These are phyloP conservation scores for Aspergillus persii DNA, from an alignment of 2,329 filamentous ascomycete genomes.

Conservation along the genomic window DNA sequence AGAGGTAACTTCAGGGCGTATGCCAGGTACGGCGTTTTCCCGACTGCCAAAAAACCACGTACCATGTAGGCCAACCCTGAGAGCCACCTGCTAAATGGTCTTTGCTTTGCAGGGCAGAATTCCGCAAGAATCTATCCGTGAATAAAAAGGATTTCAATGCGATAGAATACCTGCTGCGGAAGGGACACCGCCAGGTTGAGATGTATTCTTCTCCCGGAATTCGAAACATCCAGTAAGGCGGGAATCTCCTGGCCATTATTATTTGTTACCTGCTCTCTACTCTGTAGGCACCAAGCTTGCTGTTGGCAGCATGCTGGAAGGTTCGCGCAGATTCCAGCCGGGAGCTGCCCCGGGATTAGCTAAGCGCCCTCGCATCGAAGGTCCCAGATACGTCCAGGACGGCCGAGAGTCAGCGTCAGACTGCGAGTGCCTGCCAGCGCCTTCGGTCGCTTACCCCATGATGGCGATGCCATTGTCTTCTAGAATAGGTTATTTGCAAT, in stretches of 20 bases:
- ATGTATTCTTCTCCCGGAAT: slow-evolving; percentile 77
- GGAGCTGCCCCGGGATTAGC: slow-evolving; percentile 17
- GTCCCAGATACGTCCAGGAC: slow-evolving; percentile 8
- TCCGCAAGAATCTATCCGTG: slow-evolving; percentile 65
- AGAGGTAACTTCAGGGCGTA: slow-evolving; percentile 42
- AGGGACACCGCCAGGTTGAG: slow-evolving; percentile 77
- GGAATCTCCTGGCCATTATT: too few relatives aligned
- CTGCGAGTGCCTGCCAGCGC: slow-evolving; percentile 5
- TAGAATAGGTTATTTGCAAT: slow-evolving; percentile 12
- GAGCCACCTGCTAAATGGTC: slow-evolving; percentile 11
- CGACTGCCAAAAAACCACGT: neutral
- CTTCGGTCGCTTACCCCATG: slow-evolving; percentile 3
- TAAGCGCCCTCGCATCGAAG: slow-evolving; percentile 19
- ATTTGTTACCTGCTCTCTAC: too few relatives aligned
- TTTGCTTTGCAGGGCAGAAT: slow-evolving; percentile 61
- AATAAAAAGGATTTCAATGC: slow-evolving; percentile 83
- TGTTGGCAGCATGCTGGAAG: slow-evolving; percentile 2
- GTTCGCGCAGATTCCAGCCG: slow-evolving; percentile 14
- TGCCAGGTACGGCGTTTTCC: slow-evolving; percentile 36
- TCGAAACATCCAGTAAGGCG: slow-evolving; percentile 61
- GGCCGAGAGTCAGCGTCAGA: neutral
- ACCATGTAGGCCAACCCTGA: too few relatives aligned
- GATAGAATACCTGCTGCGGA: slow-evolving; percentile 80
- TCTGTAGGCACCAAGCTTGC: too few relatives aligned
- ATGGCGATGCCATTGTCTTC: slow-evolving; percentile 12